Percentiles rank a stretch among this genome's conserved stretches.
Conservation (phyloP, 768 basidiomycete genomes). For the Psilocybe cubensis region DNA sequence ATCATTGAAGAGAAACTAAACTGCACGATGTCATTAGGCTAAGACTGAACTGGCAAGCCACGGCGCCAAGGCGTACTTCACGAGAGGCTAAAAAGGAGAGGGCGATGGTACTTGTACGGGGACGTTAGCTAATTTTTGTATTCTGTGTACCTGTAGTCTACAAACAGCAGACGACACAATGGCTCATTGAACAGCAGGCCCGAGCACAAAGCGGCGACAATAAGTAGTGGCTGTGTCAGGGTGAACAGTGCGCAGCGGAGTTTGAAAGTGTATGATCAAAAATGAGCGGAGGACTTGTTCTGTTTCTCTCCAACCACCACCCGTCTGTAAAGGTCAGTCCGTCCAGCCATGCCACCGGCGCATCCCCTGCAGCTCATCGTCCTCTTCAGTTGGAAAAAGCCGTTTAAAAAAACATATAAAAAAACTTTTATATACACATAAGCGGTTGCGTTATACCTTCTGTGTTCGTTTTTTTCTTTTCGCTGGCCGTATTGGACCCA, state of each 20-base stretch:
- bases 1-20: conserved; percentile 7
- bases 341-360: not conserved
- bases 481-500: conserved; percentile 8
- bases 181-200: conserved; percentile 11
- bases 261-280: conserved; percentile 44
- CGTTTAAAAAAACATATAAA: conserved; percentile 66
- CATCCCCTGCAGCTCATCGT: conserved; percentile 13
- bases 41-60: conserved; percentile 82
- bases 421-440: conserved; percentile 64
- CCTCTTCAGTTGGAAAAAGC: conserved; percentile 58
- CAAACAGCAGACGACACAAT: not conserved
- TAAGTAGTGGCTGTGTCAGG: conserved; percentile 27
- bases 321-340: conserved; percentile 43
- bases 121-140: conserved; percentile 7
- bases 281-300: conserved; percentile 24
- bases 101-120: conserved; percentile 1
- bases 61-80: conserved; percentile 89
- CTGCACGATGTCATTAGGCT: conserved; percentile 50
- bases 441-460: conserved; percentile 75
- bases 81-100: conserved; percentile 59
- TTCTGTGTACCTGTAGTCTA: not conserved
- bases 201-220: conserved; percentile 3
- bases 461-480: conserved; percentile 49
- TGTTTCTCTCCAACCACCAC: conserved; percentile 61
- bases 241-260: conserved; percentile 47